Evolutionary conservation across 345 rosid species (phyloP).

Genomic region (Lumnitzera littorea): DNA sequence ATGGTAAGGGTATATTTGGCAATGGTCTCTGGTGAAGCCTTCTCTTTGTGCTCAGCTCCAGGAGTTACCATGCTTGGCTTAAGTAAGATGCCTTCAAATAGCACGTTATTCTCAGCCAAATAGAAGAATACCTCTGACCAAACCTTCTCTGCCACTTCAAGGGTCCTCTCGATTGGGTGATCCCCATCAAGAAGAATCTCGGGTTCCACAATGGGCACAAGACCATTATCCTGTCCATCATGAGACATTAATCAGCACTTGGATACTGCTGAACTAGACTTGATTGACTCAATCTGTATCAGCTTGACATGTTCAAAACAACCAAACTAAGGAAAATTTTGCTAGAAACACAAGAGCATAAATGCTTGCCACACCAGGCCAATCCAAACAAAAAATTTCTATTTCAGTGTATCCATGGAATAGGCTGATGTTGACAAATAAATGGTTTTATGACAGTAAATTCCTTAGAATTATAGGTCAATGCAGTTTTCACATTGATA

Average conservation of each 20-base stretch:
- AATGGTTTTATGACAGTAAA: no score
- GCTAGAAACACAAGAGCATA: no score
- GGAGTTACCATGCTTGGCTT: constrained; percentile 99
- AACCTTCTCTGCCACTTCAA: constrained; percentile 95
- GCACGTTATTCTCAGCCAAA: constrained; percentile 84
- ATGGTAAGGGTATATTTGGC: constrained; percentile 88
- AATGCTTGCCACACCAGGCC: no score
- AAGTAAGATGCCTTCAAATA: constrained; percentile 84
- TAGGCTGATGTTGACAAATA: no score
- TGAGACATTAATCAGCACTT: neutral
- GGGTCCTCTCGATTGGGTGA: constrained; percentile 88
- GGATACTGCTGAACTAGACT: no score
- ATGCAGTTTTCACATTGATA: neutral
- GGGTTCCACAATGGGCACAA: constrained; percentile 96
- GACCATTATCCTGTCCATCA: constrained; percentile 73
- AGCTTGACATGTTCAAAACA: no score
- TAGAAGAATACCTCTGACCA: constrained; percentile 97
- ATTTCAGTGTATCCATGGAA: no score
- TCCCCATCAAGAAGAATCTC: constrained; percentile 98
- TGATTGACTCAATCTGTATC: no score
- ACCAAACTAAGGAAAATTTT: no score
- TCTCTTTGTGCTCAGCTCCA: constrained; percentile 89
- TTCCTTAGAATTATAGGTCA: neutral
- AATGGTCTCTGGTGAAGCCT: constrained; percentile 82
- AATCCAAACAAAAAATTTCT: no score